Conservation (phyloP, 164 flowering plant genomes). For the Dillenia turbinata region DNA sequence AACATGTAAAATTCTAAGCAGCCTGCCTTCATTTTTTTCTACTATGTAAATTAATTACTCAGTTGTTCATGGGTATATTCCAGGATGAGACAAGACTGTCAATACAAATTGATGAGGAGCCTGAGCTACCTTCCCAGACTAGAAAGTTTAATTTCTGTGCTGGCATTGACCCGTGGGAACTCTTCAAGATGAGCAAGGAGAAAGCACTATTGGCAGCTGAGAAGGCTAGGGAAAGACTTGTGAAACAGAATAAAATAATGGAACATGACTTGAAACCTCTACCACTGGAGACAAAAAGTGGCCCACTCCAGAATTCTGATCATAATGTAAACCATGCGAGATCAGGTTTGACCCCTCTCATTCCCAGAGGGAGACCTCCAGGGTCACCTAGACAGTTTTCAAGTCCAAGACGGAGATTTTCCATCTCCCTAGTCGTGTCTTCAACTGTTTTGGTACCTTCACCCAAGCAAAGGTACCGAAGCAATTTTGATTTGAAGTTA, state of each 20-base stretch:
- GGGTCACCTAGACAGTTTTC: conserved; percentile 51
- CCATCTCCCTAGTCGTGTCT: conserved; percentile 48
- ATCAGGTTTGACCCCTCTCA: conserved; percentile 32
- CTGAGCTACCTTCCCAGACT: conserved; percentile 26
- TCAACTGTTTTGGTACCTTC: conserved; percentile 27
- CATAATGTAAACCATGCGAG: conserved; percentile 15
- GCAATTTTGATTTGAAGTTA: conserved; percentile 78
- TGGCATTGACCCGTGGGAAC: conserved; percentile 87
- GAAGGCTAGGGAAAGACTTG: conserved; percentile 69
- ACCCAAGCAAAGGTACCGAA: conserved; percentile 61
- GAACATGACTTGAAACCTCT: conserved; percentile 60
- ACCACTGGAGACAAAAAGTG: conserved; percentile 74
- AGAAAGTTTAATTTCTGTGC: conserved; percentile 65
- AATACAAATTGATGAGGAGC: conserved; percentile 61
- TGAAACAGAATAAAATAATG: conserved; percentile 30
- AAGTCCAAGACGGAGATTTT: conserved; percentile 80
- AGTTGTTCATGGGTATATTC: conserved; percentile 6
- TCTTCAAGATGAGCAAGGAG: conserved; percentile 76
- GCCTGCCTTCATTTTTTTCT: neutral
- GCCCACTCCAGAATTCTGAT: conserved; percentile 40
- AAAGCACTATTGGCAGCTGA: conserved; percentile 79
- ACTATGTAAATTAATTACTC: neutral
- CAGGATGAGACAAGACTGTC: conserved; percentile 58
- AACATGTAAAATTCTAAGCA: conserved; percentile 33
- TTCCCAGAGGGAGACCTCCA: conserved; percentile 32